Conservation (phyloP, 306 rosid genomes). For the Vigna hirtella region DNA sequence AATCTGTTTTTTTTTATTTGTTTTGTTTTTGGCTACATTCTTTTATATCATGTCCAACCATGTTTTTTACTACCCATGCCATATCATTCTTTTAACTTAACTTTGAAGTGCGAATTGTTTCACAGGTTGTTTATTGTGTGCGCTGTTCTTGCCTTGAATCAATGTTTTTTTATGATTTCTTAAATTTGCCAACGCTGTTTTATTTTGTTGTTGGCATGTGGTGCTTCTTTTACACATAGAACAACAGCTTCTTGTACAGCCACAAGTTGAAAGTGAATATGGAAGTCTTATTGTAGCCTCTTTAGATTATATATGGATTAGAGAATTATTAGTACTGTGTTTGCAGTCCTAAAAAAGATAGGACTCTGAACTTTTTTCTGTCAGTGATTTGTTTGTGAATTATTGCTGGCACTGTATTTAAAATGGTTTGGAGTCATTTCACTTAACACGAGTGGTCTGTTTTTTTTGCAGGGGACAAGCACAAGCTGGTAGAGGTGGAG, state of each 20-base stretch:
- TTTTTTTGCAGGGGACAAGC: conserved; percentile 72
- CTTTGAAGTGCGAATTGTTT: background rate
- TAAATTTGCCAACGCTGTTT: background rate
- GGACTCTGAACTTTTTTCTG: conserved; percentile 4
- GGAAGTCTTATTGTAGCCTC: background rate
- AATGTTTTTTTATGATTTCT: background rate
- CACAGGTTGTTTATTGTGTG: background rate
- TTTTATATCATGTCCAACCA: background rate
- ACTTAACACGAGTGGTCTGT: conserved; percentile 35
- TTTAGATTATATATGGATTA: background rate
- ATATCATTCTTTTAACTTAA: background rate
- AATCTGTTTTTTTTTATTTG: background rate
- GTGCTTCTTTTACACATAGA: background rate
- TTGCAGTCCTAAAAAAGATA: background rate
- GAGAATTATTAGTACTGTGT: background rate
- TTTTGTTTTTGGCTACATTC: background rate
- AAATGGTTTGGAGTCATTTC: conserved; percentile 13
- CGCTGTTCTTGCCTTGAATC: background rate
- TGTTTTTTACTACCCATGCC: background rate
- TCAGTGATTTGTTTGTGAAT: background rate
- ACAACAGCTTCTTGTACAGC: background rate
- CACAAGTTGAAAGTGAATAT: background rate
- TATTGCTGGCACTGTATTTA: background rate
- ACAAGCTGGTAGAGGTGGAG: conserved; percentile 65
- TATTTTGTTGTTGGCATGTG: background rate